Evolutionary conservation across 371 early-diverging fungal genomes (phyloP).

Genomic region (Saksenaea vasiformis): DNA sequence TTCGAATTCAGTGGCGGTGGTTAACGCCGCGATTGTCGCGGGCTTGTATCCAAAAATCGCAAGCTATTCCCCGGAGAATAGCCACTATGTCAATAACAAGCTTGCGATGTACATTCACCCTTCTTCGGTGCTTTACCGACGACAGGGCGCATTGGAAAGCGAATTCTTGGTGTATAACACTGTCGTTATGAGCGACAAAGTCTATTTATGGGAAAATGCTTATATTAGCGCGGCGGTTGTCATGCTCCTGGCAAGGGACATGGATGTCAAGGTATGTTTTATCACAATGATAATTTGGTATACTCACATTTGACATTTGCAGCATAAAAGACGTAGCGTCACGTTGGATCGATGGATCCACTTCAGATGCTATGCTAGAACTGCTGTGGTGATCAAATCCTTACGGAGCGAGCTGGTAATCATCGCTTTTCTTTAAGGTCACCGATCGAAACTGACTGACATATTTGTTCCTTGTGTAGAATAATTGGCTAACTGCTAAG

Average conservation of each 20-base stretch:
- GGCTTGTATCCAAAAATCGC: slow-evolving; percentile 71
- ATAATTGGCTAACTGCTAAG: slow-evolving; percentile 34
- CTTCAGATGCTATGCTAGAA: slow-evolving; percentile 63
- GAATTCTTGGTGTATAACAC: slow-evolving; percentile 62
- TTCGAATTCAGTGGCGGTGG: slow-evolving; percentile 45
- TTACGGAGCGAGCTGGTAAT: slow-evolving; percentile 57
- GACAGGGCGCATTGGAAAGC: slow-evolving; percentile 25
- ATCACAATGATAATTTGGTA: not conserved
- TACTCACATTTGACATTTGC: slow-evolving; percentile 5
- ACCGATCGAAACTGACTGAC: not conserved
- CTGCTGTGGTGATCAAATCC: slow-evolving; percentile 61
- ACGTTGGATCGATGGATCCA: slow-evolving; percentile 66
- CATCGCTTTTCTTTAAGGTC: slow-evolving; percentile 2
- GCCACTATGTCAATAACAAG: slow-evolving; percentile 16
- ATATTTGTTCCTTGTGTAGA: slow-evolving; percentile 15
- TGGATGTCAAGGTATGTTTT: slow-evolving; percentile 55
- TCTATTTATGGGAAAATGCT: slow-evolving; percentile 60
- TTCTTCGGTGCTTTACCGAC: slow-evolving; percentile 53
- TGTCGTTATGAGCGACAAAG: slow-evolving; percentile 53
- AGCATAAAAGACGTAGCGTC: slow-evolving; percentile 59
- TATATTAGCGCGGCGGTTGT: slow-evolving; percentile 50
- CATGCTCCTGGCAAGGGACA: slow-evolving; percentile 57
- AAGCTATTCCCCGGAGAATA: slow-evolving; percentile 24
- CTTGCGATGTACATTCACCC: slow-evolving; percentile 58
- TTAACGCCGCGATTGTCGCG: slow-evolving; percentile 69